Evolutionary conservation across 2,329 filamentous ascomycete species (phyloP).

Genomic region (Fusarium euwallaceae): DNA sequence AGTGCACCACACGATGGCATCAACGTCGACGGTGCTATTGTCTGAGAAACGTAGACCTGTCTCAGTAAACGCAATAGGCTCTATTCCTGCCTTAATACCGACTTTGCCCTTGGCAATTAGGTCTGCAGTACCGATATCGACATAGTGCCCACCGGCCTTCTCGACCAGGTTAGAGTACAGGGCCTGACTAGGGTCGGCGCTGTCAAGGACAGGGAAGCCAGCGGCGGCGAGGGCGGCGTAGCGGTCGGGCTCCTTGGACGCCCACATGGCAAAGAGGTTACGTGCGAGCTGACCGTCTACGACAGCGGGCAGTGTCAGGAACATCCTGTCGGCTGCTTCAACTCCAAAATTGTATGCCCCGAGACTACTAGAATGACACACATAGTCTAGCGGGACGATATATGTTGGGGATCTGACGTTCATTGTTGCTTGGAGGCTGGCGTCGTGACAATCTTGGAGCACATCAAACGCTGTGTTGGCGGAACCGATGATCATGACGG

Average conservation of each 20-base stretch:
- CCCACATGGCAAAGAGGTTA: slow-evolving; percentile 14
- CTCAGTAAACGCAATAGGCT: slow-evolving; percentile 17
- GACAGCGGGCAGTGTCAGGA: slow-evolving; percentile 10
- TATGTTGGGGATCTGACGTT: slow-evolving; percentile 33
- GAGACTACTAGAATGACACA: slow-evolving; percentile 17
- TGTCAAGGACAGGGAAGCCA: slow-evolving; percentile 28
- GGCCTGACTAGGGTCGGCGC: background rate
- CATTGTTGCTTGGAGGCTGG: slow-evolving; percentile 8
- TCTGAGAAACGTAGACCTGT: slow-evolving; percentile 29
- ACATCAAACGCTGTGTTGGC: slow-evolving; percentile 37
- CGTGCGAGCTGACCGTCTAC: slow-evolving; percentile 24
- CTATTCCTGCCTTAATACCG: slow-evolving; percentile 6
- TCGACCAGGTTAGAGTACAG: slow-evolving; percentile 32
- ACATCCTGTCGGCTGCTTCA: slow-evolving; percentile 13
- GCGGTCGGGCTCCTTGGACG: slow-evolving; percentile 24
- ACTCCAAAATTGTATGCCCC: slow-evolving; percentile 28
- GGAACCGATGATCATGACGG: slow-evolving; percentile 26
- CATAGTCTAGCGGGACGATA: slow-evolving; percentile 21
- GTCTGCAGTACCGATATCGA: slow-evolving; percentile 20
- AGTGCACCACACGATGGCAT: slow-evolving; percentile 33
- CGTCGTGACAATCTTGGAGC: slow-evolving; percentile 20
- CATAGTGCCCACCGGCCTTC: slow-evolving; percentile 26
- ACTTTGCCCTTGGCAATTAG: slow-evolving; percentile 12
- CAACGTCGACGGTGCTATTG: background rate
- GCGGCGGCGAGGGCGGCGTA: slow-evolving; percentile 11